Percentiles rank a stretch among this genome's conserved stretches.
phyloP scores from a whole-genome alignment of 202 grass and related monocot species.

The Miscanthus sacchariflorus region DNA sequence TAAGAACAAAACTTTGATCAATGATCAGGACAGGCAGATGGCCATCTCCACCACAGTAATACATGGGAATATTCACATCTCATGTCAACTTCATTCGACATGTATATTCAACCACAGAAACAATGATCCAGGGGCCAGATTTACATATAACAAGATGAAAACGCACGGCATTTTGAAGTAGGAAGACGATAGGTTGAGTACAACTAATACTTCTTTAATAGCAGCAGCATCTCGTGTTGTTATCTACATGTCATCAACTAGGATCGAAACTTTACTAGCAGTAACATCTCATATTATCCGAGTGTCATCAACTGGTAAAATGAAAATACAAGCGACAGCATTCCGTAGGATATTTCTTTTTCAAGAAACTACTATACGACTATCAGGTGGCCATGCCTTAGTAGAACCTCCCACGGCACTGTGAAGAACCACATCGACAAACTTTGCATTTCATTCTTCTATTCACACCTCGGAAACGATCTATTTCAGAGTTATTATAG shows the following conservation, averaged over 20 bases:
- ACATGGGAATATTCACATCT: background rate
- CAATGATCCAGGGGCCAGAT: background rate
- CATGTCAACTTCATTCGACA: background rate
- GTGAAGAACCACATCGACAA: conserved; percentile 64
- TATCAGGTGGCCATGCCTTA: conserved; percentile 29
- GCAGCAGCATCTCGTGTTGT: background rate
- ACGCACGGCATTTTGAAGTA: background rate
- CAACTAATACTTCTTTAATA: conserved; percentile 1
- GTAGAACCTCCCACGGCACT: conserved; percentile 65
- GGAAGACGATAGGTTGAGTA: background rate
- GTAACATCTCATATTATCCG: conserved; percentile 13
- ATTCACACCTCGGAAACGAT: conserved; percentile 41
- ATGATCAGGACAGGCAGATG: background rate
- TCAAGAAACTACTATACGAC: background rate
- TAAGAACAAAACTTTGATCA: background rate
- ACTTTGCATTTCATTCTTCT: conserved; percentile 54
- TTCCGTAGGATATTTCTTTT: background rate
- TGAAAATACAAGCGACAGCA: background rate
- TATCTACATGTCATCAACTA: conserved; percentile 25
- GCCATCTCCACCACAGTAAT: background rate
- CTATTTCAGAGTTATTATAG: conserved; percentile 71
- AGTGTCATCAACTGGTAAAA: background rate
- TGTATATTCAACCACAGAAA: background rate
- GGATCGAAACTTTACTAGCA: conserved; percentile 13
- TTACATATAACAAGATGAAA: background rate